Evolutionary conservation across 441 rosid species (phyloP).

Genomic region (Populus tomentosa): DNA sequence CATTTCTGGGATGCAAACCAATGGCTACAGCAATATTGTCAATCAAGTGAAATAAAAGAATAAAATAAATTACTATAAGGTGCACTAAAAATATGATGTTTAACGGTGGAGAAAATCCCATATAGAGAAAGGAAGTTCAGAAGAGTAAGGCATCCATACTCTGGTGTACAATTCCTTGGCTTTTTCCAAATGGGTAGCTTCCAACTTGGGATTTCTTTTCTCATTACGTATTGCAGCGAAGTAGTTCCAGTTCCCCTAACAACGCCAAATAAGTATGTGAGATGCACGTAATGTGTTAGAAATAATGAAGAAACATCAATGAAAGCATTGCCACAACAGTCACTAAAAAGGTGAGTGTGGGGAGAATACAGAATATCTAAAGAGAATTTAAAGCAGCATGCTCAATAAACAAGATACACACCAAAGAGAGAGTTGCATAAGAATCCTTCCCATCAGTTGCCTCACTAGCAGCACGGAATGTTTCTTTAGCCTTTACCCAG

Average conservation of each 20-base stretch:
- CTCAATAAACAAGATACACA: constrained; percentile 29
- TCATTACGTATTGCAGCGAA: constrained; percentile 98
- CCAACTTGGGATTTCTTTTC: constrained; percentile 97
- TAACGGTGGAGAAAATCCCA: not conserved
- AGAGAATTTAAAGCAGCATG: not conserved
- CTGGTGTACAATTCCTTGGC: constrained; percentile 94
- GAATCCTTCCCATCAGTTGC: constrained; percentile 98
- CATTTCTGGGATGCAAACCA: not conserved
- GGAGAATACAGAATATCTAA: not conserved
- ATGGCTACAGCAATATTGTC: not conserved
- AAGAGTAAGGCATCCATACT: constrained; percentile 44
- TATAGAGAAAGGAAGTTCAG: not conserved
- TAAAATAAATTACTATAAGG: no score
- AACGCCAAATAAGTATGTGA: constrained; percentile 28
- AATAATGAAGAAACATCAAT: not conserved
- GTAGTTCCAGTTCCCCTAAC: constrained; percentile 97
- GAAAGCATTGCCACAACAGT: not conserved
- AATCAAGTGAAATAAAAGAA: not conserved
- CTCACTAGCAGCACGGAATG: constrained; percentile 94
- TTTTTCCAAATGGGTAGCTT: constrained; percentile 98
- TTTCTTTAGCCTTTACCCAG: constrained; percentile 99
- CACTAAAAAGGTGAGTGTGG: not conserved
- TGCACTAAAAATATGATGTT: not conserved
- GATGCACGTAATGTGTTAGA: not conserved
- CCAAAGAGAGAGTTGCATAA: constrained; percentile 92